phyloP scores from a whole-genome alignment of 805 yeast species.

The Wickerhamomyces queroliae region DNA sequence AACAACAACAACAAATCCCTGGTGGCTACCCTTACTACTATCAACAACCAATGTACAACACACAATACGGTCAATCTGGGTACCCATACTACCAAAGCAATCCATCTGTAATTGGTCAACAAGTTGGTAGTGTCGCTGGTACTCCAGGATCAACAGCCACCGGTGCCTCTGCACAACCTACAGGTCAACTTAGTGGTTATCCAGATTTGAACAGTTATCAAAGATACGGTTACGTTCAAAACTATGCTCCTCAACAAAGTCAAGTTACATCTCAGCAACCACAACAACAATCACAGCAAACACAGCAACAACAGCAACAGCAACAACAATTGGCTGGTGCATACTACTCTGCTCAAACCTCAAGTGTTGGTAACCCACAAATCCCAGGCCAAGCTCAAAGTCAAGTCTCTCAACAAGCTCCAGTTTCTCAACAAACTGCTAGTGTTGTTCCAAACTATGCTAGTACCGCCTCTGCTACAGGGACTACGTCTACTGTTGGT shows the following conservation, averaged over 20 bases:
- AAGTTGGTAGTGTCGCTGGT: not conserved
- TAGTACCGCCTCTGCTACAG: not conserved
- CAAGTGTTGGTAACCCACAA: too few relatives aligned
- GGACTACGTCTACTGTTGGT: conserved; percentile 19
- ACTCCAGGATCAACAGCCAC: conserved; percentile 14
- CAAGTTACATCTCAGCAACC: conserved; percentile 5
- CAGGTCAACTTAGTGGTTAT: conserved; percentile 5
- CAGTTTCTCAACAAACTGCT: conserved; percentile 4
- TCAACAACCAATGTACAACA: conserved; percentile 14
- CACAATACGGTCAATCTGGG: conserved; percentile 22
- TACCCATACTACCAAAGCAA: conserved; percentile 22
- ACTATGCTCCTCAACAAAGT: conserved; percentile 5
- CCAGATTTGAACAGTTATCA: not conserved
- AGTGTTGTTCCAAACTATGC: not conserved
- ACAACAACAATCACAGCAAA: conserved; percentile 8
- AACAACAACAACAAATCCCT: too few relatives aligned
- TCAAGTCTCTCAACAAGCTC: too few relatives aligned
- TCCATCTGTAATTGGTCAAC: conserved; percentile 2
- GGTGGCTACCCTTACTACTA: conserved; percentile 3
- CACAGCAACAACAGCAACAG: conserved; percentile 19
- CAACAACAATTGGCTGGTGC: too few relatives aligned
- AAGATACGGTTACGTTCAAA: conserved; percentile 2
- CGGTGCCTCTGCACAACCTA: conserved; percentile 22
- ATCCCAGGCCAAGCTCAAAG: too few relatives aligned
- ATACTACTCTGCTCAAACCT: too few relatives aligned